A percentile compares a stretch with the other conserved stretches of the same genome.
Conservation (phyloP, 495 filamentous ascomycete species). For the Aspergillus diversus region DNA sequence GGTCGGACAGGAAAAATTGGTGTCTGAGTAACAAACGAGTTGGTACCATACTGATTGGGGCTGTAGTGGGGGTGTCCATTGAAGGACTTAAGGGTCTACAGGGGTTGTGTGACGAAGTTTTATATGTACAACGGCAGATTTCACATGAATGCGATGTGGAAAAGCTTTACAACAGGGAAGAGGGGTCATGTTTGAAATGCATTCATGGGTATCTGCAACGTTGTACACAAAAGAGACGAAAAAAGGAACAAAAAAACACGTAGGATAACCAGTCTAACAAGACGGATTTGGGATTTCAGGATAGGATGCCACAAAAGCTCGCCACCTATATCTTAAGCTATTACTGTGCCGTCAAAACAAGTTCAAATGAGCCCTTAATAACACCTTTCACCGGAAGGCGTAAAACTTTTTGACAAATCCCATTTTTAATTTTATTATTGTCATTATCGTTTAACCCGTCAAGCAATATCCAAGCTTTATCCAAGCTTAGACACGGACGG, state of each 20-base stretch:
- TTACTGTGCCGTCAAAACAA: background rate
- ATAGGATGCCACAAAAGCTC: slow-evolving; percentile 17
- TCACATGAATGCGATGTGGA: slow-evolving; percentile 32
- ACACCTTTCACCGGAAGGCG: slow-evolving; percentile 28
- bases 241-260: slow-evolving; percentile 19
- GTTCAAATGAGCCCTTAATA: slow-evolving; percentile 25
- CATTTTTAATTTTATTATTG: slow-evolving; percentile 29
- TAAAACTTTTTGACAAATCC: slow-evolving; percentile 9
- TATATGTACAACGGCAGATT: slow-evolving; percentile 20
- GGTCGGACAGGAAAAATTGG: background rate
- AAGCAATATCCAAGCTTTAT: slow-evolving; percentile 12
- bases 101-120: background rate
- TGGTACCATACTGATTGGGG: too few species aligned
- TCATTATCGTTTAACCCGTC: slow-evolving; percentile 27
- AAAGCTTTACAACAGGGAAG: slow-evolving; percentile 6
- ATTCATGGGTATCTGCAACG: slow-evolving; percentile 56
- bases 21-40: background rate
- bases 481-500: slow-evolving; percentile 90
- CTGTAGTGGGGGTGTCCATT: background rate
- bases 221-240: slow-evolving; percentile 43
- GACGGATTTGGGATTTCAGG: slow-evolving; percentile 30
- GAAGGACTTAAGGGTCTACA: background rate
- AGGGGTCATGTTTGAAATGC: slow-evolving; percentile 42
- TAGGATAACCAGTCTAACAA: slow-evolving; percentile 18
- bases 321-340: slow-evolving; percentile 14